Percentiles rank a stretch among this genome's conserved stretches.
phyloP scores from a whole-genome alignment of 202 grass and related monocot species.

The Panicum hallii region DNA sequence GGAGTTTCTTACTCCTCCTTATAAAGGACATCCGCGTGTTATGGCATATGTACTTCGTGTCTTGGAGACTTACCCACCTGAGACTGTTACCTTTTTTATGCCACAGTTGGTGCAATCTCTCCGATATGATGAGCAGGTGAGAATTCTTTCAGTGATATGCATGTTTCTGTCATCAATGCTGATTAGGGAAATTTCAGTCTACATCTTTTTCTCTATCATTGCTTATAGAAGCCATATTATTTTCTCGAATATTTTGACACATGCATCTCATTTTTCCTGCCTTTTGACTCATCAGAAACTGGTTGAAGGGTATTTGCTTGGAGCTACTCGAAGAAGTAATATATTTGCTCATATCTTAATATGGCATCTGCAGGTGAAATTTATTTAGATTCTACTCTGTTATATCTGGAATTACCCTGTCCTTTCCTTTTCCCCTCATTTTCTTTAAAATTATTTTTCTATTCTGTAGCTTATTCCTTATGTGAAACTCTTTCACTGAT shows the following conservation, averaged over 20 bases:
- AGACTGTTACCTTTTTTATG: slow-evolving; percentile 98
- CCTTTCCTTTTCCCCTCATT: background rate
- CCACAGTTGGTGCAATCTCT: slow-evolving; percentile 98
- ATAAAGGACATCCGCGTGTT: slow-evolving; percentile 93
- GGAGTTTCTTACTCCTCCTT: slow-evolving; percentile 96
- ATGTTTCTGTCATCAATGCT: slow-evolving; percentile 33
- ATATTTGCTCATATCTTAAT: slow-evolving; percentile 99
- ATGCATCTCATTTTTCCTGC: slow-evolving; percentile 33
- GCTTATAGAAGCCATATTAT: slow-evolving; percentile 25
- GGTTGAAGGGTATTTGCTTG: slow-evolving; percentile 98
- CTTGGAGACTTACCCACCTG: slow-evolving; percentile 94
- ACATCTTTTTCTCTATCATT: slow-evolving; percentile 40
- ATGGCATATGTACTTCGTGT: slow-evolving; percentile 99
- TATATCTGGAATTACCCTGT: background rate
- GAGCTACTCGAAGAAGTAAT: slow-evolving; percentile 94
- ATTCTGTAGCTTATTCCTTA: slow-evolving; percentile 31
- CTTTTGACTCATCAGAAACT: slow-evolving; percentile 73
- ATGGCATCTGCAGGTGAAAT: slow-evolving; percentile 95
- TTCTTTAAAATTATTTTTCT: slow-evolving; percentile 24
- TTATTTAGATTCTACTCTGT: slow-evolving; percentile 40
- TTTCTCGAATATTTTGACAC: slow-evolving; percentile 30
- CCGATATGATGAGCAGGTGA: slow-evolving; percentile 95
- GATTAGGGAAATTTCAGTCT: slow-evolving; percentile 27
- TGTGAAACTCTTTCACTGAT: slow-evolving; percentile 36
- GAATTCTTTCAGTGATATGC: slow-evolving; percentile 45